A percentile compares a stretch with the other conserved stretches of the same genome.
Evolutionary conservation across 2,329 filamentous ascomycete species (phyloP).

Genomic region (Paramyrothecium roridum): DNA sequence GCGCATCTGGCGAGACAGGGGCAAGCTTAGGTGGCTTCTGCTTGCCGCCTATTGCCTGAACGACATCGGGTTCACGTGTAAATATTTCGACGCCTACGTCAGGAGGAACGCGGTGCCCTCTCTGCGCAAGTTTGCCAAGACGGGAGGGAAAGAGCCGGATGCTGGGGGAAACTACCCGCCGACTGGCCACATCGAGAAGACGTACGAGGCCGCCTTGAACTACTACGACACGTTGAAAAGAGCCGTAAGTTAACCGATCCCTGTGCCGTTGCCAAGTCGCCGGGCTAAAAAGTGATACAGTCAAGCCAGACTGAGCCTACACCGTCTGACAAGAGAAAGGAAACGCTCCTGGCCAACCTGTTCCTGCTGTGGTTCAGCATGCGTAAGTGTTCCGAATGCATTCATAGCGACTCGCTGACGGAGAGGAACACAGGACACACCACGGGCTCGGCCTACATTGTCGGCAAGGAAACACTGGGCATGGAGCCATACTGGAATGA

Average conservation of each 20-base stretch:
- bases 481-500: slow-evolving; percentile 32
- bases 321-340: slow-evolving; percentile 13
- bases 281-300: neutral
- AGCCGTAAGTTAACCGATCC: neutral
- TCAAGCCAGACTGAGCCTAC: neutral
- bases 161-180: neutral
- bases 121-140: slow-evolving; percentile 16
- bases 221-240: slow-evolving; percentile 16
- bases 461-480: slow-evolving; percentile 34
- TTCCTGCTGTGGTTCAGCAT: slow-evolving; percentile 45
- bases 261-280: too few species aligned
- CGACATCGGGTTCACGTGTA: slow-evolving; percentile 29
- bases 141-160: neutral
- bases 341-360: slow-evolving; percentile 36
- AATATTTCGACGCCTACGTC: slow-evolving; percentile 33
- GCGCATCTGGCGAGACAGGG: slow-evolving; percentile 33
- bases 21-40: slow-evolving; percentile 22
- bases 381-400: slow-evolving; percentile 29
- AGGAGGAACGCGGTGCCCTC: slow-evolving; percentile 19
- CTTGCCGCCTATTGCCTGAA: slow-evolving; percentile 38
- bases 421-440: slow-evolving; percentile 33
- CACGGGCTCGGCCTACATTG: slow-evolving; percentile 39
- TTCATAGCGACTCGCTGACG: neutral
- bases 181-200: slow-evolving; percentile 13
- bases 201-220: slow-evolving; percentile 14